A percentile compares a stretch with the other conserved stretches of the same genome.
These are phyloP conservation scores for Raffaelea arxii DNA, from an alignment of 2,329 filamentous ascomycete genomes.

Conservation along the genomic window DNA sequence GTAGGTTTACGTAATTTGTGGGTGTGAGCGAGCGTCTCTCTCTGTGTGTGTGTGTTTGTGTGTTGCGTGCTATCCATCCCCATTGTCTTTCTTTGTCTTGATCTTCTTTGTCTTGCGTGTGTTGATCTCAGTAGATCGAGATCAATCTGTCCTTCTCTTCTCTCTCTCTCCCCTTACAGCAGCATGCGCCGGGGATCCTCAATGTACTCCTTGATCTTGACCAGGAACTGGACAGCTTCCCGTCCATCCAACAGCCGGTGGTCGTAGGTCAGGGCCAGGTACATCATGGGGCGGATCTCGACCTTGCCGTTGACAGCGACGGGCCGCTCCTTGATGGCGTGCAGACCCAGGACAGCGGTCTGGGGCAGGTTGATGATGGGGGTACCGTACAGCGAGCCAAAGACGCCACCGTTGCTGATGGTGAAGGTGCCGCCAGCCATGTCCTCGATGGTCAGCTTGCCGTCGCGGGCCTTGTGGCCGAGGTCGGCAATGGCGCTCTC, in stretches of 20 bases:
- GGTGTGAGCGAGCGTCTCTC: too few species aligned
- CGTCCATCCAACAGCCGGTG: conserved; percentile 91
- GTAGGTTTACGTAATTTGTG: too few species aligned
- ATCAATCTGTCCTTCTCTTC: too few species aligned
- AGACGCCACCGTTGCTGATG: conserved; percentile 94
- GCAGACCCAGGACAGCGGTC: conserved; percentile 81
- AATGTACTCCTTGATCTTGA: conserved; percentile 96
- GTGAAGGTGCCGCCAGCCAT: conserved; percentile 99
- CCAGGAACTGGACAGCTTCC: conserved; percentile 91
- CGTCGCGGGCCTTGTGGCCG: conserved; percentile 94
- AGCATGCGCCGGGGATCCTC: conserved; percentile 94
- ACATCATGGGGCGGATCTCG: conserved; percentile 99
- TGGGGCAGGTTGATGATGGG: conserved; percentile 98
- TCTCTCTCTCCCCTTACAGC: too few species aligned
- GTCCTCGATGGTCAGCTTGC: conserved; percentile 96
- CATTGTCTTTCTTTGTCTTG: too few species aligned
- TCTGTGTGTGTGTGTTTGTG: too few species aligned
- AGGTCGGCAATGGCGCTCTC: conserved; percentile 89
- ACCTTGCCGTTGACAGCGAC: conserved; percentile 88
- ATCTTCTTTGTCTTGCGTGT: too few species aligned
- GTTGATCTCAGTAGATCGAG: too few species aligned
- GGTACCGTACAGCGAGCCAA: conserved; percentile 93
- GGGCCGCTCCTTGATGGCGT: conserved; percentile 92
- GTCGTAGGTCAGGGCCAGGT: conserved; percentile 93
- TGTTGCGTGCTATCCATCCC: too few species aligned